Evolutionary conservation across 169 alveolate species (phyloP).

Genomic region (Plasmodium ovale): DNA sequence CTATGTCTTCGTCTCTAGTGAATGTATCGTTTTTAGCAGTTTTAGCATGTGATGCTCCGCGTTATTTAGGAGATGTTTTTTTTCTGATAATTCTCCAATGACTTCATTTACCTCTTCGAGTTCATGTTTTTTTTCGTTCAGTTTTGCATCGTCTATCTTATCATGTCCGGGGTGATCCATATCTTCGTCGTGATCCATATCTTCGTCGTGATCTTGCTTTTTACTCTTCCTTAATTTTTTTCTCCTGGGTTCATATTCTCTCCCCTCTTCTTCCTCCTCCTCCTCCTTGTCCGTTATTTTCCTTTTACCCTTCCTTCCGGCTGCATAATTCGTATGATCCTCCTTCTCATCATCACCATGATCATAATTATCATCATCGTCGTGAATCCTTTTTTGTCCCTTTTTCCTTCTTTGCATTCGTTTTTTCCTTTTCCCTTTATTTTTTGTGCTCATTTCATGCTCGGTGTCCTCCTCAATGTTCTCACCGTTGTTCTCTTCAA

Average conservation of each 20-base stretch:
- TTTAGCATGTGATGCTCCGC: slow-evolving; percentile 31
- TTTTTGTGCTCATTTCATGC: not conserved
- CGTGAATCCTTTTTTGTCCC: not conserved
- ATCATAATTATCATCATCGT: not conserved
- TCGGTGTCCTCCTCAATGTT: not conserved
- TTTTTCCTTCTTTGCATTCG: too few relatives aligned
- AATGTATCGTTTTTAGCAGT: slow-evolving; percentile 21
- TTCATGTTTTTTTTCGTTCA: slow-evolving; percentile 30
- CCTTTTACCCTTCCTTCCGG: not conserved
- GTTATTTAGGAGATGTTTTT: slow-evolving; percentile 24
- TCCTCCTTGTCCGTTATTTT: not conserved
- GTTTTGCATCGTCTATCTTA: not conserved
- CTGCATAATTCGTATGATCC: not conserved
- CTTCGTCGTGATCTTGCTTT: not conserved
- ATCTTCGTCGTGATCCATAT: not conserved
- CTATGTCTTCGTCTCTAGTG: slow-evolving; percentile 11
- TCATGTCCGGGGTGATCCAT: not conserved
- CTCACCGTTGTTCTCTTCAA: not conserved
- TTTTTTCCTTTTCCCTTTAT: not conserved
- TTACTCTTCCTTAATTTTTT: not conserved
- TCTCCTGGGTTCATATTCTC: not conserved
- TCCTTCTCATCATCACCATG: not conserved
- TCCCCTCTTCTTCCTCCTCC: not conserved
- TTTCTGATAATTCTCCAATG: slow-evolving; percentile 16
- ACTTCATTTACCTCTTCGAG: slow-evolving; percentile 30